Base-by-base conservation (phyloP, 441 rosid species). In the Jatropha multifida region DNA sequence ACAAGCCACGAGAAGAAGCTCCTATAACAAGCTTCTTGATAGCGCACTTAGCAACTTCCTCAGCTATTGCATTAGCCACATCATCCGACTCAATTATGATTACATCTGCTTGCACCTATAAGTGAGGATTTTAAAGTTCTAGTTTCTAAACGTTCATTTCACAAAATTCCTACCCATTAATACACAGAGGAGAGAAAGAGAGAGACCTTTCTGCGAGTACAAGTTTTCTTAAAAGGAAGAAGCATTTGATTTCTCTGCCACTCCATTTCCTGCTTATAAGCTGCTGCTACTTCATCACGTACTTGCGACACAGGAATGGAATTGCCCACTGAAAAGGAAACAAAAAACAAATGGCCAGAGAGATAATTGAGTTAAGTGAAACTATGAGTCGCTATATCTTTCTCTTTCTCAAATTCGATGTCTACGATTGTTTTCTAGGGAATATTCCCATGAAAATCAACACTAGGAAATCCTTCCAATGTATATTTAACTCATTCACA, bases 11-110 rank as follows among this genome's bases (percentile, higher is more conserved):
- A 68, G 96, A 77, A 52, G 95, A 81, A 84, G 91, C 91, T 83
- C 99, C 99, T n/a, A 95, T 86, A 20, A 95, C 94, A 41, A 95
- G 95, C 83, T 90, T 92, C 7, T 68, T 81, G 63, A 90, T 86
- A 17, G 65, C 74, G 13, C 76, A 77, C 79, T 80, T 81, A 20
- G 88, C 56, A 41, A 95, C 85, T 85, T 87, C 96, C 78, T 95
- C 89, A 2, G 94, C 97, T 65, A 93, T 81, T 5, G 96, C 92
- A n/a, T 82, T 82, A 42, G 84, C 90, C 61, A 92, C 89, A 72
- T 91, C 92, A 69, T 89, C 83, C 3, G 96, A 90, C 81, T 93
- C 97, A 69, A 85, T 79, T 51, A 87, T 46, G 46, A 80, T 26
- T 64, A 90, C 65, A 77, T 89, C 97, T 77, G 82, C 94, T 71